Evolutionary conservation across 1,284 basidiomycete species (phyloP), one percentile per base, ranked within the genome.

Genomic region (Cronartium quercuum): DNA sequence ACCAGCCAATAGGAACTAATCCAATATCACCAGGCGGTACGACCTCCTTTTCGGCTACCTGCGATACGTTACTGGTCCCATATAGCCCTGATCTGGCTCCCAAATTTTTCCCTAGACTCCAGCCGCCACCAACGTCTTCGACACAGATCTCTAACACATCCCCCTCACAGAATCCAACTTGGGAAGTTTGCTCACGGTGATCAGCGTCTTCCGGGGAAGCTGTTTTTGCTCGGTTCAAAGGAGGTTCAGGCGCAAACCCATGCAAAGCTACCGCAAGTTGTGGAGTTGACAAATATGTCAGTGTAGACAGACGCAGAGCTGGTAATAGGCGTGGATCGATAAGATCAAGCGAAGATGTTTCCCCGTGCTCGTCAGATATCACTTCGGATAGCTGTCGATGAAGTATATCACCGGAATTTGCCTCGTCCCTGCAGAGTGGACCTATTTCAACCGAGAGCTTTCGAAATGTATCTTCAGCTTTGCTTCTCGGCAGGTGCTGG

Each of bases 1-100:
- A 44, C 68, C 57, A 60, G 15, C 57, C 57, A 60, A 69, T 69
- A 42, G 68, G 57, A 37, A 69, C 62, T 29, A 61, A 62, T 4
- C 57, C 57, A 37, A 15, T 37, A 24, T 62, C 29, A 37, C 35
- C 18, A 51, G 9, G n/a, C 2, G 1, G 6, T 34, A 6, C 18
- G 13, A 35, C 66, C 63, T 29, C 29, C 13, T n/a, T 7, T 62
- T 62, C 60, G 1, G 29, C 21, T 13, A 35, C 24, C 12, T 24
- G 7, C 35, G 29, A 57, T 1, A 51, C 34, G 6, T 21, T 55
- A 18, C 29, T 29, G 51, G 60, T 18, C n/a, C 42, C 35, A 37
- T 21, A 12, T 15, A 24, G 29, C 21, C 41, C 44, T 3, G 7
- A n/a, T 61, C 57, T 42, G 4, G 13, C 62, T 1, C 58, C 40